These are phyloP conservation scores for Parastagonospora avenae DNA, from an alignment of 2,329 filamentous ascomycete species.

Conservation along the genomic window DNA sequence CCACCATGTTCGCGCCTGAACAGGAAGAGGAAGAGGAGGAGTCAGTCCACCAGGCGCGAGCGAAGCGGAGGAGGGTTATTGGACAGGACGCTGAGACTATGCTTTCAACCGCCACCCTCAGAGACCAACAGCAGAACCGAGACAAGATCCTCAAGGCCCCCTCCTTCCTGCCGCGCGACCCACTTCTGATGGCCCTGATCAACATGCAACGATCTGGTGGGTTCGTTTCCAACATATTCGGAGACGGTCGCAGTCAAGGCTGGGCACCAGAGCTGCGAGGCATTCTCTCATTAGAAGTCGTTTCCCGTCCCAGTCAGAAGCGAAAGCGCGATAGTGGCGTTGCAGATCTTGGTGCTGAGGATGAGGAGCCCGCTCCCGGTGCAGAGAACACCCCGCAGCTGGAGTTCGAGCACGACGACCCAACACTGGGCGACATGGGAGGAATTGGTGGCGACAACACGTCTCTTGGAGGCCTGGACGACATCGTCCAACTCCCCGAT, in stretches of 20 bases:
- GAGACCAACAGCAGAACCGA: conserved; percentile 82
- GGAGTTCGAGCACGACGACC: conserved; percentile 58
- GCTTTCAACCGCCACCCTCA: conserved; percentile 72
- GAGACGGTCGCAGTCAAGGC: conserved; percentile 74
- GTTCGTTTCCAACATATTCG: conserved; percentile 86
- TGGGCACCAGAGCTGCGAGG: conserved; percentile 94
- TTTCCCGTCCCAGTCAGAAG: conserved; percentile 81
- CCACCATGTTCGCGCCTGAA: conserved; percentile 44
- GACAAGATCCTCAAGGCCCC: conserved; percentile 84
- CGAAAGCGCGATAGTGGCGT: conserved; percentile 90
- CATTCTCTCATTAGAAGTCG: conserved; percentile 85
- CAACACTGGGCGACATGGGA: conserved; percentile 48
- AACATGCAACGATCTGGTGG: conserved; percentile 90
- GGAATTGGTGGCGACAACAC: conserved; percentile 49
- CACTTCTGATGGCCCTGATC: conserved; percentile 83
- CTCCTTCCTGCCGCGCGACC: conserved; percentile 84
- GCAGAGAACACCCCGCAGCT: conserved; percentile 71
- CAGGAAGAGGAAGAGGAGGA: conserved; percentile 63
- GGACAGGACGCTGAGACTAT: conserved; percentile 81
- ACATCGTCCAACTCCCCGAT: conserved; percentile 38
- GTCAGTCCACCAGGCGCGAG: conserved; percentile 68
- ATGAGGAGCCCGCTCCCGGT: conserved; percentile 57
- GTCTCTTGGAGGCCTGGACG: conserved; percentile 29
- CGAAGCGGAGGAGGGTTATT: conserved; percentile 81
- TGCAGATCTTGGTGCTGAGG: conserved; percentile 75